phyloP scores from a whole-genome alignment of 208 protist genomes.

The Leptomonas pyrrhocoris region DNA sequence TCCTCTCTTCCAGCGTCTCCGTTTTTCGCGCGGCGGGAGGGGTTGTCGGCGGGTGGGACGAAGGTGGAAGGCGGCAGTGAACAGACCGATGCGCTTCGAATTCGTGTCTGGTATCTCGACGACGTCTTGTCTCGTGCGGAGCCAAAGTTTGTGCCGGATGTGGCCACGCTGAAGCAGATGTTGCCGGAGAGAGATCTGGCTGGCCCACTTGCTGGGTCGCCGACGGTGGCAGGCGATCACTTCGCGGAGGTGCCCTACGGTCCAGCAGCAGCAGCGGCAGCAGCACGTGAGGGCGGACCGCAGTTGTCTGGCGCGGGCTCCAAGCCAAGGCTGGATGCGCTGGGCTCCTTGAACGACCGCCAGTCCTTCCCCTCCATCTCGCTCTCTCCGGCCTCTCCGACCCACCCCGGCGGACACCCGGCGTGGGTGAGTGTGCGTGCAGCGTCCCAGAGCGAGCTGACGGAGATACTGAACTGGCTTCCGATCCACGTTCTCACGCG shows the following conservation, averaged over 20 bases:
- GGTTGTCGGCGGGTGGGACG: background rate
- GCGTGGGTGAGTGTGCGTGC: conserved; percentile 48
- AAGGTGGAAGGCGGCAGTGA: background rate
- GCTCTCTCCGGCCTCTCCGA: conserved; percentile 5
- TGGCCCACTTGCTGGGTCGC: background rate
- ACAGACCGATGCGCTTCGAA: conserved; percentile 3
- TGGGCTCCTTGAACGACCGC: background rate
- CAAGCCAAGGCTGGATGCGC: background rate
- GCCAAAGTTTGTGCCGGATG: conserved; percentile 16
- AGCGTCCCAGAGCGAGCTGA: conserved; percentile 23
- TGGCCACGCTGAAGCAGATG: conserved; percentile 20
- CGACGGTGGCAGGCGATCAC: conserved; percentile 2
- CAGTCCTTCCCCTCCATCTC: conserved; percentile 9
- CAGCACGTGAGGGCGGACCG: background rate
- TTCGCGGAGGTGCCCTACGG: conserved; percentile 5
- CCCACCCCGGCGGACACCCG: conserved; percentile 9
- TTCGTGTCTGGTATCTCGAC: conserved; percentile 31
- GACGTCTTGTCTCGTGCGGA: conserved; percentile 11
- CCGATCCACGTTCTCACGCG: conserved; percentile 50
- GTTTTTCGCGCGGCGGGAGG: background rate
- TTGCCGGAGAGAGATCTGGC: conserved; percentile 3
- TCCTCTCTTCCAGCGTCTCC: background rate
- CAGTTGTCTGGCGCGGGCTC: background rate
- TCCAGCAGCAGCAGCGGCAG: background rate
- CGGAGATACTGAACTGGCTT: conserved; percentile 42